Evolutionary conservation across 768 basidiomycete genomes (phyloP).

Genomic region (Neoboletus subvelutipes): DNA sequence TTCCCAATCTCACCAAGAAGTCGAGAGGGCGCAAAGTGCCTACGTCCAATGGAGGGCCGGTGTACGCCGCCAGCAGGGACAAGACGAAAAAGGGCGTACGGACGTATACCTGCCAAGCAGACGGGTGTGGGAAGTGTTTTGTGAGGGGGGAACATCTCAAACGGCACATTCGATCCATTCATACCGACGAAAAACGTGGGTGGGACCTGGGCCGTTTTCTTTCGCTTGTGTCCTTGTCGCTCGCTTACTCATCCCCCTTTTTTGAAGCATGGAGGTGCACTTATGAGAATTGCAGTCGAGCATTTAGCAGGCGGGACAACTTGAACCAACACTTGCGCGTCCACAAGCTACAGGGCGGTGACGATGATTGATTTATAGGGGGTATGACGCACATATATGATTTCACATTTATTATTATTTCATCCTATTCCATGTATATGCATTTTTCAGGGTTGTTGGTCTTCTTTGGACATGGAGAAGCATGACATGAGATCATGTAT

Average conservation of each 20-base stretch:
- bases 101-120: conserved; percentile 63
- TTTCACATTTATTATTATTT: conserved; percentile 18
- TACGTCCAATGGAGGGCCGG: conserved; percentile 28
- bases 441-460: neutral
- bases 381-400: neutral
- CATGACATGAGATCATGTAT: conserved; percentile 23
- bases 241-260: neutral
- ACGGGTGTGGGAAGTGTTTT: conserved; percentile 78
- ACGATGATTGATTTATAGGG: conserved; percentile 10
- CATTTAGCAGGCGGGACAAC: conserved; percentile 76
- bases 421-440: conserved; percentile 20
- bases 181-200: conserved; percentile 84
- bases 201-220: conserved; percentile 5
- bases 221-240: neutral
- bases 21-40: conserved; percentile 50
- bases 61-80: conserved; percentile 28
- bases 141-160: conserved; percentile 79
- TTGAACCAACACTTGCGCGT: conserved; percentile 71
- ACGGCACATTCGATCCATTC: conserved; percentile 75
- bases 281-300: conserved; percentile 62
- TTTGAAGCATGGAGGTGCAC: conserved; percentile 42
- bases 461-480: neutral
- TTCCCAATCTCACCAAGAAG: conserved; percentile 52
- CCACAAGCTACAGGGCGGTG: conserved; percentile 38
- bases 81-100: conserved; percentile 39